These are phyloP conservation scores for Beauveria australis DNA, from an alignment of 2,329 filamentous ascomycete species.

Conservation along the genomic window DNA sequence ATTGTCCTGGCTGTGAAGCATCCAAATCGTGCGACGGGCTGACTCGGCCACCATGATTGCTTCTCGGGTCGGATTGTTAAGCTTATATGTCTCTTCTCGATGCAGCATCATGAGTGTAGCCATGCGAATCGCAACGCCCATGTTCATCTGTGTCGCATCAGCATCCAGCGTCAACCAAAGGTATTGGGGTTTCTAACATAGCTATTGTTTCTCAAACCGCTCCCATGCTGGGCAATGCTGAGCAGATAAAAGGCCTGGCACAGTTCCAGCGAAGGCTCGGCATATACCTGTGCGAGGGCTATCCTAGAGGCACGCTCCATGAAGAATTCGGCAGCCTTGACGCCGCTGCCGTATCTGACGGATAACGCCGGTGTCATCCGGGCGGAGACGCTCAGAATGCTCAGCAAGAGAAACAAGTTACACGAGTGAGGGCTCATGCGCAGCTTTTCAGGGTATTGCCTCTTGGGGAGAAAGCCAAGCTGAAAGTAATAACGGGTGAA, in stretches of 20 bases:
- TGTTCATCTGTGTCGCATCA: slow-evolving; percentile 36
- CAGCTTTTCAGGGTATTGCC: slow-evolving; percentile 40
- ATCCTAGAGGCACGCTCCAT: slow-evolving; percentile 41
- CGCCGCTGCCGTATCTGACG: slow-evolving; percentile 40
- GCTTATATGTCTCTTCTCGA: slow-evolving; percentile 44
- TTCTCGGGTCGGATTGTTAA: slow-evolving; percentile 33
- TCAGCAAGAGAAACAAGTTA: slow-evolving; percentile 46
- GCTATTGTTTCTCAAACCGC: slow-evolving; percentile 43
- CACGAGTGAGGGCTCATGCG: slow-evolving; percentile 38
- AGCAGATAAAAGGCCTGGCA: slow-evolving; percentile 53
- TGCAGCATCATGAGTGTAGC: slow-evolving; percentile 47
- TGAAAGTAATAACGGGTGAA: slow-evolving; percentile 51
- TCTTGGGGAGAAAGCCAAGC: slow-evolving; percentile 50
- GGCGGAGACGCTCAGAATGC: slow-evolving; percentile 49
- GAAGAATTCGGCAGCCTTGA: slow-evolving; percentile 44
- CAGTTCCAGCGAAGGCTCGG: slow-evolving; percentile 43
- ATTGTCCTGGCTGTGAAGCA: slow-evolving; percentile 51
- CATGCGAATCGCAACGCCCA: slow-evolving; percentile 49
- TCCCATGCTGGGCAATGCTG: slow-evolving; percentile 51
- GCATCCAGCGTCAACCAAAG: neutral
- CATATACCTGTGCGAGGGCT: slow-evolving; percentile 42
- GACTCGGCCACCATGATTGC: slow-evolving; percentile 43
- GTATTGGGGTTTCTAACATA: slow-evolving; percentile 32
- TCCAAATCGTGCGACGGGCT: slow-evolving; percentile 51
- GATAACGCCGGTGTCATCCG: slow-evolving; percentile 43